These are phyloP conservation scores for Verticillium nubilum DNA, from an alignment of 2,329 filamentous ascomycete genomes.

Conservation along the genomic window DNA sequence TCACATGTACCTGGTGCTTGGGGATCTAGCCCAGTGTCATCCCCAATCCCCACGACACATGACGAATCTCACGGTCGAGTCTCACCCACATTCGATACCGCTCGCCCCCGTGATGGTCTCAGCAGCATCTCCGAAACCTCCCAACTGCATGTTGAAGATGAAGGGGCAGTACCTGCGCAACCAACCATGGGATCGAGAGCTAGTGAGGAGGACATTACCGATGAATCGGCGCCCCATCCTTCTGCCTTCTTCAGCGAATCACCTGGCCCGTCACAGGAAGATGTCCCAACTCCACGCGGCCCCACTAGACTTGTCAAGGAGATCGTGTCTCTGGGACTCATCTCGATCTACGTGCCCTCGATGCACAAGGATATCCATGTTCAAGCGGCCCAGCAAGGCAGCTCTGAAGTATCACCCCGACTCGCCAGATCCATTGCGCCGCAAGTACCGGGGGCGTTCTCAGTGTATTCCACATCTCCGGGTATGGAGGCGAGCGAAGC, in stretches of 20 bases:
- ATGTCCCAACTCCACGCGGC: constrained; percentile 43
- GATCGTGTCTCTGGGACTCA: constrained; percentile 40
- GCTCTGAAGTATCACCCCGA: constrained; percentile 18
- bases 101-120: background rate
- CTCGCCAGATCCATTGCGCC: constrained; percentile 36
- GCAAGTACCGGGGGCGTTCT: constrained; percentile 58
- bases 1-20: constrained; percentile 47
- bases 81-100: background rate
- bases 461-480: constrained; percentile 29
- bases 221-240: constrained; percentile 1
- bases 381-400: constrained; percentile 20
- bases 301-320: constrained; percentile 52
- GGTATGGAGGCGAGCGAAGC: constrained; percentile 3
- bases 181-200: background rate
- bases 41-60: background rate
- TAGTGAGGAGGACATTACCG: background rate
- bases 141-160: background rate
- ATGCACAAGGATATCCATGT: constrained; percentile 38
- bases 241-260: constrained; percentile 2
- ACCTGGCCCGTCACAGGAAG: constrained; percentile 24
- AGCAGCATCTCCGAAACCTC: background rate
- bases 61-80: background rate
- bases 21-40: constrained; percentile 25
- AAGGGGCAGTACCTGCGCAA: background rate
- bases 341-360: constrained; percentile 52